Evolutionary conservation across 176 grass and related monocot genomes (phyloP), one percentile per base, ranked within the genome.

Genomic region (Saccharum spontaneum): DNA sequence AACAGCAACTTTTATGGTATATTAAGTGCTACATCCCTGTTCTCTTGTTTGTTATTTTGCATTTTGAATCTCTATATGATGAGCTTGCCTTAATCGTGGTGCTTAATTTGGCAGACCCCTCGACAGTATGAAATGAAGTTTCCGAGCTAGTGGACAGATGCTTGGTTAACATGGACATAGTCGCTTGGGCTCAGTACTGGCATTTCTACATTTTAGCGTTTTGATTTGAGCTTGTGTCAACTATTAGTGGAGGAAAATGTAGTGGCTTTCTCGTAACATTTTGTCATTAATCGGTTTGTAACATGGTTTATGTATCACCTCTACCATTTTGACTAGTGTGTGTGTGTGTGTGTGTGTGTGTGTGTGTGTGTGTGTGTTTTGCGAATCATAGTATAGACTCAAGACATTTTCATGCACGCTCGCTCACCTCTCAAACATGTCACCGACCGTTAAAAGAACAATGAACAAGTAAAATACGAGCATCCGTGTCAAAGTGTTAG

Each of bases 1-100:
- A 13, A 96, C 93, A 49, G 93, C 97, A 54, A 95, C 90, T 52
- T 98, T 79, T 57, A 93, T 98, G 97, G 97, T 98, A 91, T 94
- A 88, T 44, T 44, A 45, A 67, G 49, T 71, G 45, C 54, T 68
- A 1, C 23, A 24, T 43, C 77, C 8, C 8, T 82, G 34, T 63
- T 41, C 1, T 4, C 4, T 8, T 46, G 55, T 76, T 3, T 52
- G 13, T 50, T 31, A 0, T 77, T 17, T n/a, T 15, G 66, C 45
- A 75, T 67, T 45, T 23, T 22, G 1, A 4, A 5, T 82, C 6
- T 84, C 10, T 11, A 10, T 11, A 10, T 66, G 48, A 54, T 1
- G 17, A 34, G 64, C 11, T 60, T 64, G n/a, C 48, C 67, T 46
- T 55, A 28, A 49, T 70, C 4, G 2, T 69, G 13, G 15, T 91